A percentile compares a stretch with the other conserved stretches of the same genome.
Conservation (phyloP, 108 stramenopile genomes). For the Epipyxis sp. region DNA sequence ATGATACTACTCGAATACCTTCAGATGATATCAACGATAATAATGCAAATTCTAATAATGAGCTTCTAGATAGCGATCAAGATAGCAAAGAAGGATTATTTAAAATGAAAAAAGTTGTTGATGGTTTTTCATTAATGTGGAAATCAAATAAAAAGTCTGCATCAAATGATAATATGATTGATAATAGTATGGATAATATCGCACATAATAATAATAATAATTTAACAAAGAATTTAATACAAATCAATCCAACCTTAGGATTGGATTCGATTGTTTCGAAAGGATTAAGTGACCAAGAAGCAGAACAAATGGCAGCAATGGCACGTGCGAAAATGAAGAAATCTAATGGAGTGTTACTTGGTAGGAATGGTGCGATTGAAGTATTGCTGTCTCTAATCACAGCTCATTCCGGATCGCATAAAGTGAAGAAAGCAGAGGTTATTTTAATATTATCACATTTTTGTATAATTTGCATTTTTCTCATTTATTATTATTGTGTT, state of each 20-base stretch:
- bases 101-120: neutral
- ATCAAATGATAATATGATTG: neutral
- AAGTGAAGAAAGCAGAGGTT: too few relatives aligned
- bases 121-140: neutral
- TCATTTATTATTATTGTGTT: neutral
- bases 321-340: neutral
- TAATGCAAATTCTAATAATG: neutral
- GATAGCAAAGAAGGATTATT: neutral
- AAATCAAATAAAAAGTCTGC: neutral
- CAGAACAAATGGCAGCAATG: neutral
- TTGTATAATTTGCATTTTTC: neutral
- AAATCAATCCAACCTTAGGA: too few relatives aligned
- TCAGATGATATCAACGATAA: neutral
- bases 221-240: neutral
- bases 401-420: neutral
- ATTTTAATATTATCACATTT: neutral
- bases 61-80: neutral
- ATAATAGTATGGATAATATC: neutral
- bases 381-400: neutral
- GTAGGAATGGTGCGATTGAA: neutral
- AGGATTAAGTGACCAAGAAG: slow-evolving; percentile 8
- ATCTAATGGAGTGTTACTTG: neutral
- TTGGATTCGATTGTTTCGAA: neutral
- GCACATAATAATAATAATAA: too few relatives aligned
- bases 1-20: neutral